Conservation (phyloP, 257 asterid species). For the Nicotiana otophora region DNA sequence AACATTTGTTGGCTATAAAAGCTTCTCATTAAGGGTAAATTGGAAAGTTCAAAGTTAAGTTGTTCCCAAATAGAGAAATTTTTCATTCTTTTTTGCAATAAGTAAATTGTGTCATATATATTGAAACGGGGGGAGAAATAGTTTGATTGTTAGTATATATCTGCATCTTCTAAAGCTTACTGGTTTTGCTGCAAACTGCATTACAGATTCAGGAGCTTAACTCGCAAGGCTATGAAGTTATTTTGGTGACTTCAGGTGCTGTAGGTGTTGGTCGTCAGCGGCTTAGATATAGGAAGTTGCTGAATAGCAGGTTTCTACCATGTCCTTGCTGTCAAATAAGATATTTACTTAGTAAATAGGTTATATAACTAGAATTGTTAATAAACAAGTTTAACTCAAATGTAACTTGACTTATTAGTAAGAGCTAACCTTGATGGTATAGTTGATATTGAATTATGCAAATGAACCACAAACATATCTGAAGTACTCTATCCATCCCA, state of each 20-base stretch:
- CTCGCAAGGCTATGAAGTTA: conserved; percentile 78
- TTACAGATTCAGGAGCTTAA: conserved; percentile 85
- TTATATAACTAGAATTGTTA: not conserved
- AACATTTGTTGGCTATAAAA: too few species aligned
- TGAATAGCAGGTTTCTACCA: conserved; percentile 73
- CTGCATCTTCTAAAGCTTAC: conserved; percentile 15
- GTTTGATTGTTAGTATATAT: not conserved
- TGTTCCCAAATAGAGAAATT: too few species aligned
- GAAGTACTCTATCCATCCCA: too few species aligned
- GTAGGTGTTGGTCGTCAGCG: conserved; percentile 97
- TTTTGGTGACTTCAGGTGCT: conserved; percentile 97
- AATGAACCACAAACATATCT: not conserved
- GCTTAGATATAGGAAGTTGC: conserved; percentile 66
- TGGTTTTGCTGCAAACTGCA: conserved; percentile 8
- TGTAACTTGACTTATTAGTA: not conserved
- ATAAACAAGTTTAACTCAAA: not conserved
- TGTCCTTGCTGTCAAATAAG: not conserved
- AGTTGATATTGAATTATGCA: not conserved
- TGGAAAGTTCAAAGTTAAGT: too few species aligned
- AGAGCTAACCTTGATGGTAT: not conserved
- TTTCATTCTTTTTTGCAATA: too few species aligned
- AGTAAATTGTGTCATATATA: too few species aligned
- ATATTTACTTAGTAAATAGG: not conserved
- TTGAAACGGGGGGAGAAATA: not conserved
- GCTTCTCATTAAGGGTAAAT: too few species aligned